phyloP scores from a whole-genome alignment of 2,329 filamentous ascomycete genomes.

The Trematosphaeria pertusa region DNA sequence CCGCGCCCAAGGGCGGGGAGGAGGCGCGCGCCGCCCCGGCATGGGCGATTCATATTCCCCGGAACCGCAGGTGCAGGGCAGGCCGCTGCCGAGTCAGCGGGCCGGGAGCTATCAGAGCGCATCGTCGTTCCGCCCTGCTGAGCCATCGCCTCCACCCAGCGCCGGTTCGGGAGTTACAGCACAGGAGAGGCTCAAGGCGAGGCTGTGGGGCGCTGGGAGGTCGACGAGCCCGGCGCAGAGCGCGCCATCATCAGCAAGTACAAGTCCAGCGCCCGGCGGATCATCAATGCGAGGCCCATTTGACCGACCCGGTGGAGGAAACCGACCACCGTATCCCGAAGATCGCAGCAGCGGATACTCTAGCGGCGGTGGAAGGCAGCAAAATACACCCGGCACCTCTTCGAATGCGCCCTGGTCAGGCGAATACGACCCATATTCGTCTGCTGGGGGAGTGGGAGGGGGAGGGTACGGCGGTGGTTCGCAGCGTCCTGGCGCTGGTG shows the following conservation, averaged over 20 bases:
- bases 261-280: slow-evolving; percentile 17
- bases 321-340: slow-evolving; percentile 38
- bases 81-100: slow-evolving; percentile 75
- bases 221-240: slow-evolving; percentile 62
- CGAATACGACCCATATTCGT: slow-evolving; percentile 41
- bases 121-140: slow-evolving; percentile 44
- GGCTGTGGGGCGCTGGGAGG: slow-evolving; percentile 73
- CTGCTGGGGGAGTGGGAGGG: slow-evolving; percentile 24
- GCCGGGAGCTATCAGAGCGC: slow-evolving; percentile 75
- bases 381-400: slow-evolving; percentile 36
- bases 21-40: slow-evolving; percentile 39
- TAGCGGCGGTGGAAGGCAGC: slow-evolving; percentile 33
- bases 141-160: slow-evolving; percentile 48
- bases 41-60: slow-evolving; percentile 41
- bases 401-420: slow-evolving; percentile 43
- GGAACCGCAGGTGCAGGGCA: slow-evolving; percentile 51
- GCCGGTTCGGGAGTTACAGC: slow-evolving; percentile 63
- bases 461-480: slow-evolving; percentile 30
- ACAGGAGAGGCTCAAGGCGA: slow-evolving; percentile 81
- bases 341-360: slow-evolving; percentile 41
- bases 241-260: slow-evolving; percentile 27
- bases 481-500: slow-evolving; percentile 33
- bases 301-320: slow-evolving; percentile 28
- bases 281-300: slow-evolving; percentile 32
- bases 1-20: slow-evolving; percentile 52